Evolutionary conservation across 163 green algal genomes (phyloP), one percentile per base, ranked within the genome.

Genomic region (Chloromonas sp.): DNA sequence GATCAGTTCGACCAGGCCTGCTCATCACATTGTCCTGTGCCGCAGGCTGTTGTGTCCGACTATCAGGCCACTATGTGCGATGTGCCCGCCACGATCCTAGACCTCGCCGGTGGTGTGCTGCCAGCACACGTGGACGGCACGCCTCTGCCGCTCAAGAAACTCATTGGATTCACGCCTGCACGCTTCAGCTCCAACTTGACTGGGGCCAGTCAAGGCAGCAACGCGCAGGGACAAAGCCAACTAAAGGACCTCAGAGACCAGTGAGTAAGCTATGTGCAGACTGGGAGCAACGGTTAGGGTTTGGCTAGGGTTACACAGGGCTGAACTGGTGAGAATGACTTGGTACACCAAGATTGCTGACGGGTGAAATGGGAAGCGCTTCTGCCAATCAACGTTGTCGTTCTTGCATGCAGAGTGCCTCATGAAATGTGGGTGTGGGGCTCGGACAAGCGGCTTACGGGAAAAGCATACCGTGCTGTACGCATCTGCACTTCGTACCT

Each of bases 11-110:
- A 36, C 36, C 36, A 36, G 36, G 36, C 36, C 36, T 36, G 36
- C 36, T 36, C 36, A 36, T 36, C 36, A 36, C 36, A 36, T 36
- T 36, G 36, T 36, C 36, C 36, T 36, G 36, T 36, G 36, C 36
- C 36, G 36, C 66, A 15, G 13, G 85, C 79, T 14, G 0, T 81
- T 14, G 70, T 77, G 14, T 62, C 60, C 13, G 58, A 82, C 58
- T 81, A 88, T 61, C 62, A 83, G 76, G 76, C 79, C 60, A 78
- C 81, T 59, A 81, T 66, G 5, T 80, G 84, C 15, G 85, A 88
- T 58, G 60, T 88, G n/a, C 60, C 81, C 3, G 57, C 85, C 60
- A 88, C 85, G 0, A 60, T 82, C 36, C 5, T 88, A 1, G 58
- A 79, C 36, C 85, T 88, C 61, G 85, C 77, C 0, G 82, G 85